Base-by-base conservation (phyloP, 2,329 filamentous ascomycete species). In the Colletotrichum musae region DNA sequence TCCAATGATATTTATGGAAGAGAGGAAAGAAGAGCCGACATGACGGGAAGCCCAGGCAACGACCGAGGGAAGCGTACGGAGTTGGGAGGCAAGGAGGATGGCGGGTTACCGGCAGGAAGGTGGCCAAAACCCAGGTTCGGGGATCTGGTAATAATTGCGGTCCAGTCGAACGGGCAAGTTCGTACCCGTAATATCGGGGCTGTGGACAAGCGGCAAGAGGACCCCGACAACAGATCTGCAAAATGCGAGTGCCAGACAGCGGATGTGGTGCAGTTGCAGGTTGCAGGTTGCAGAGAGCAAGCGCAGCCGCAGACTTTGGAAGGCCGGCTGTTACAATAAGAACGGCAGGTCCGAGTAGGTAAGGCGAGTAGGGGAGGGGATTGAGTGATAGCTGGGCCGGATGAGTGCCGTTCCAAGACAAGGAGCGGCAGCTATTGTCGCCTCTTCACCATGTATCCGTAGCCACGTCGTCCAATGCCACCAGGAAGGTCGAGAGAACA, bases 1-100 rank as follows among this genome's bases (percentile, higher is more conserved):
- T 54, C 64, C 57, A 58, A 63, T 58, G 58, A 68, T 64, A 68
- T 53, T 61, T 65, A 63, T 62, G 59, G 26, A 59, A 24, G 61
- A 59, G 21, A 15, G 50, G 52, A 45, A 43, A 43, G 39, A 65
- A 61, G 16, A 28, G 52, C 58, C 39, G 52, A 48, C 41, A 60
- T 53, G 53, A 24, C 21, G 21, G 21, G 21, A 58, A 18, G 47
- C 41, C 21, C 16, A 24, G 26, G 18, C 32, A 66, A 50, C 36
- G 36, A 45, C 28, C 26, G 36, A 45, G 28, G 56, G 21, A 51
- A 39, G 28, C 36, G 39, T 13, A 45, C 41, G 50, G 39, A 54
- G 47, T 24, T 24, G 26, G 26, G 6, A 48, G 28, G 26, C 58
- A 66, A 36, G 67, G 61, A 48, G 53, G 61, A 51, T 58, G 60